Base-by-base conservation (phyloP, 192 early-diverging fungal species). In the Bifiguratus adelaidae region DNA sequence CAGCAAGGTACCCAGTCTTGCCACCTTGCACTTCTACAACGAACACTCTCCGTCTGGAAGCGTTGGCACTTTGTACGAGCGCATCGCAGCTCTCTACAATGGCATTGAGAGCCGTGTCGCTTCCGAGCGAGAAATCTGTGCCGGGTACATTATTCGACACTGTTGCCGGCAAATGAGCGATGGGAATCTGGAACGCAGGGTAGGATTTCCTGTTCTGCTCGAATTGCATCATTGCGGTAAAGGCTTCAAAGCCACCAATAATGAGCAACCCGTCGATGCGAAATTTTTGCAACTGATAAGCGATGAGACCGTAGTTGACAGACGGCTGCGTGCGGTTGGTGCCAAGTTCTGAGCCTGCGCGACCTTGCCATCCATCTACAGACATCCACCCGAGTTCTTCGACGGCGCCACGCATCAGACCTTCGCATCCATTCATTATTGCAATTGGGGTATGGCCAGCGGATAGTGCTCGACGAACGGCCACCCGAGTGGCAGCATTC, bases 71-170 rank as follows among this genome's bases (percentile, higher is more conserved):
- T 50, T 91, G 86, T 61, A 90, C 89, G 68, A 98, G 86, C 29
- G 83, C 74, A 62, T 98, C 95, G 48, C 89, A 88, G 6, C 86
- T 68, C 19, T 77, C 76, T 46, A 95, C 88, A 70, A 95, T 95
- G 30, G 81, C 85, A 71, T 98, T 98, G 36, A 95, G 60, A 16
- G 88, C 86, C 24, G 95, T 98, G 50, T 98, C 95, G n/a, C 80
- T 74, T 12, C 95, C 95, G 49, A 98, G 68, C 41, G 88, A 91
- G 57, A 74, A 91, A 58, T 98, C 92, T 0, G 95, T 95, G 11
- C 92, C 95, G 2, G 95, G 95, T 8, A 98, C 92, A 56, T 98
- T 98, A 71, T 98, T 98, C 25, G 86, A 89, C 47, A 98, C 82
- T 0, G 95, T 98, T 9, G 95, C 95, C 4, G 95, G 95, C 6